Evolutionary conservation across 805 yeast genomes (phyloP), one percentile per base, ranked within the genome.

Genomic region (Saccharomyces jurei): DNA sequence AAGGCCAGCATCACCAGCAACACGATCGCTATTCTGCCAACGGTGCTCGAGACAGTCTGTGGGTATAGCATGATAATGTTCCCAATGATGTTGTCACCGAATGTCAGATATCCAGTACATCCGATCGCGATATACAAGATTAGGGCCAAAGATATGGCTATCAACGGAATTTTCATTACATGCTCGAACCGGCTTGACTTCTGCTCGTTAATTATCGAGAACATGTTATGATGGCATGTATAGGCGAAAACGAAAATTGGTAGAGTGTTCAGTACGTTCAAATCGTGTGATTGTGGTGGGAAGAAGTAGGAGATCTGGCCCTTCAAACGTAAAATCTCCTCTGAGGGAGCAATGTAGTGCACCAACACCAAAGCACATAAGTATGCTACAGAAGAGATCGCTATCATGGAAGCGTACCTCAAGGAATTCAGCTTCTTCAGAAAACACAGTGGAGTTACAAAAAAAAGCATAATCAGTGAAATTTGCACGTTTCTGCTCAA

Each of bases 211-310:
- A 89, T 79, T 56, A 89, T 79, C 1, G 95, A 82, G 63, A 87
- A 88, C 88, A 88, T 88, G 71, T 90, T 90, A 70, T 90, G 97
- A 65, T 91, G 96, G 63, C 96, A 92, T 0, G 97, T 90, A 70
- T 82, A 90, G 0, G 96, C 96, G 74, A 90, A 89, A 13, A 90
- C 92, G 60, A 89, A 82, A 60, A 90, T 86, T 17, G 96, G 92
- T 66, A 89, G 81, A 21, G 91, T 81, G 44, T 86, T 77, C 22
- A 89, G 75, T 25, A 82, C 71, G 6, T 76, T 65, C 0, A 74
- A 58, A 6, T 74, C 63, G 1, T 77, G 81, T 54, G 59, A 76
- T 51, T 58, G 44, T 6, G 8, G 22, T n/a, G 44, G 44, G 5
- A 36, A 17, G 44, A 36, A 17, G 44, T 36, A 36, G 25, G 77